Conservation (phyloP, 164 flowering plant species). For the Euptelea pleiosperma region DNA sequence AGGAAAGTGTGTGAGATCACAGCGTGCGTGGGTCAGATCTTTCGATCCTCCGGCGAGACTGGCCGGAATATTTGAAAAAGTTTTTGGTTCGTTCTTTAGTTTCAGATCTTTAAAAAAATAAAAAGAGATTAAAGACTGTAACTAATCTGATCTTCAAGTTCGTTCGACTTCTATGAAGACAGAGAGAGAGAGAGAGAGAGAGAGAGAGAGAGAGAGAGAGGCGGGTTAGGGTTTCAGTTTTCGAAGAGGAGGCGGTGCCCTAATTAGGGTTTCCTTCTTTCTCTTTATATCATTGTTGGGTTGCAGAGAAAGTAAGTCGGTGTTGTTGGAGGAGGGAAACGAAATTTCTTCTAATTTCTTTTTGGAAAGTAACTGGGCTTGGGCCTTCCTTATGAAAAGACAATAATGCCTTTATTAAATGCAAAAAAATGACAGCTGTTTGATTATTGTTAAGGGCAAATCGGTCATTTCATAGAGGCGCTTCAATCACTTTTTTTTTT, state of each 20-base stretch:
- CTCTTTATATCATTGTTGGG: neutral
- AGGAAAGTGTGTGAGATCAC: neutral
- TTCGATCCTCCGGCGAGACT: slow-evolving; percentile 6
- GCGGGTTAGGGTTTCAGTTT: neutral
- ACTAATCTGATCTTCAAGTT: neutral
- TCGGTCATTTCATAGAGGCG: too few relatives aligned
- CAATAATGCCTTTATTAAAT: too few relatives aligned
- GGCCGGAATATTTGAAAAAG: neutral
- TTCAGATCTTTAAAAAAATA: neutral
- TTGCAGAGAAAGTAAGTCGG: neutral
- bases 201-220: neutral
- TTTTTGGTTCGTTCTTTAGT: neutral
- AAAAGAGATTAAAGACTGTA: neutral
- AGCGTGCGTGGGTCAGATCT: neutral
- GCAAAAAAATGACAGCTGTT: too few relatives aligned
- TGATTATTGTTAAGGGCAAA: too few relatives aligned
- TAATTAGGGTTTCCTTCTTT: slow-evolving; percentile 6
- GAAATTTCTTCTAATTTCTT: too few relatives aligned
- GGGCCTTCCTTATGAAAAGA: too few relatives aligned
- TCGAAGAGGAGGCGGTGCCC: neutral
- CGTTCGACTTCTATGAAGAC: neutral
- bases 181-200: neutral
- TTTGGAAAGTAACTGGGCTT: too few relatives aligned
- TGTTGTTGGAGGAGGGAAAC: neutral
- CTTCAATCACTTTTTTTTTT: too few relatives aligned